Percentiles rank a stretch among this genome's conserved stretches.
These are phyloP conservation scores for Cutaneotrichosporon arboriforme DNA, from an alignment of 1,284 basidiomycete genomes.

Conservation along the genomic window DNA sequence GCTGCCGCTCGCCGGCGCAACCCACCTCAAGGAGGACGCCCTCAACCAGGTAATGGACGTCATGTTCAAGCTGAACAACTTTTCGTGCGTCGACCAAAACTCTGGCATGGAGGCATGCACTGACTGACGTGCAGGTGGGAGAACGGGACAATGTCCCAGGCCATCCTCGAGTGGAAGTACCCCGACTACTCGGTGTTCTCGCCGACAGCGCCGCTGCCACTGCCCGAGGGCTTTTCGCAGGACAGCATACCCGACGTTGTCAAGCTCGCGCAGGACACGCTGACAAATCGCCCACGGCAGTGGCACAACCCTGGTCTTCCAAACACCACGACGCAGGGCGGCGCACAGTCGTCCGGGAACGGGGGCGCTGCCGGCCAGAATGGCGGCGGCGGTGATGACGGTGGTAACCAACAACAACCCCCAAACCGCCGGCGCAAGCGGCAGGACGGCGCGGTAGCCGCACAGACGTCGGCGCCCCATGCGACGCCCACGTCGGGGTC, in stretches of 20 bases:
- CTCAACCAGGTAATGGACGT: slow-evolving; percentile 26
- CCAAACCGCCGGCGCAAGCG: slow-evolving; percentile 2
- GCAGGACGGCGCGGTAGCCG: no score
- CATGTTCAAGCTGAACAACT: slow-evolving; percentile 23
- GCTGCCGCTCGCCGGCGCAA: slow-evolving; percentile 1
- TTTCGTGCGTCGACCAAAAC: slow-evolving; percentile 1
- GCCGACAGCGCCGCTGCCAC: slow-evolving; percentile 20
- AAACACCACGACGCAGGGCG: background rate
- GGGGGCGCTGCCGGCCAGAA: no score
- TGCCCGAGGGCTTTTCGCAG: slow-evolving; percentile 46
- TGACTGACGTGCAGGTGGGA: slow-evolving; percentile 59
- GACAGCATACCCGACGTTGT: slow-evolving; percentile 54
- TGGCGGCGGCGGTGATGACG: background rate
- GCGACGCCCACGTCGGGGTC: background rate
- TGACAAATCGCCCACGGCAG: slow-evolving; percentile 31
- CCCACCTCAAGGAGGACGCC: slow-evolving; percentile 5
- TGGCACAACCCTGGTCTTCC: background rate
- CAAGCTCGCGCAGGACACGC: slow-evolving; percentile 50
- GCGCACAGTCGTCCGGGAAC: background rate
- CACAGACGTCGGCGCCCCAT: background rate
- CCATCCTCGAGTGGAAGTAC: slow-evolving; percentile 64
- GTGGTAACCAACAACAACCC: background rate
- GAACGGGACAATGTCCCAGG: slow-evolving; percentile 67
- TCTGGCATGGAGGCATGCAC: background rate
- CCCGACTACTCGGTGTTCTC: slow-evolving; percentile 60